phyloP scores from a whole-genome alignment of 2,329 filamentous ascomycete genomes.

The Pyrenochaeta sp. region DNA sequence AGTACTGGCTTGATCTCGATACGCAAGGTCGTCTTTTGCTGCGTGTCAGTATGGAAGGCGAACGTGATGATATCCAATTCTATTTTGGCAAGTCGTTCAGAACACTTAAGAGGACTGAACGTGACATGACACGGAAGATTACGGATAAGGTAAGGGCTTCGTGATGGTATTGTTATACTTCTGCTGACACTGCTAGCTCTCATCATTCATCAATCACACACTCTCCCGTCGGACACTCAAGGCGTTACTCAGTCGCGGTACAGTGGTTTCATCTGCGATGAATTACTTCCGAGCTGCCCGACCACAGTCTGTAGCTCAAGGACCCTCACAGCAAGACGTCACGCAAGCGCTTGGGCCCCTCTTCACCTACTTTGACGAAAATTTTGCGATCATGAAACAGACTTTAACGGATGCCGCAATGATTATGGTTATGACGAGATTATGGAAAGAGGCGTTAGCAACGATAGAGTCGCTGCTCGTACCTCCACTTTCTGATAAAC shows the following conservation, averaged over 20 bases:
- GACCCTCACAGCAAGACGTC: constrained; percentile 75
- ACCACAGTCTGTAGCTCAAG: constrained; percentile 58
- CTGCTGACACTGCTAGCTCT: constrained; percentile 67
- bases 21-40: constrained; percentile 90
- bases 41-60: constrained; percentile 97
- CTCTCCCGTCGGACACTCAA: constrained; percentile 84
- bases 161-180: not conserved
- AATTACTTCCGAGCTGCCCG: constrained; percentile 66
- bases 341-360: constrained; percentile 83
- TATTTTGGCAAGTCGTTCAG: constrained; percentile 98
- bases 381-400: constrained; percentile 98
- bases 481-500: constrained; percentile 93
- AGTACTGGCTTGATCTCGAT: constrained; percentile 98
- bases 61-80: constrained; percentile 97
- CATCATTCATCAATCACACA: constrained; percentile 89
- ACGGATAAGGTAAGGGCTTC: constrained; percentile 82
- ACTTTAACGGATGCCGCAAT: constrained; percentile 95
- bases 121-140: constrained; percentile 97
- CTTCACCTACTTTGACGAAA: constrained; percentile 96
- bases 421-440: constrained; percentile 95
- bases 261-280: constrained; percentile 76
- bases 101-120: constrained; percentile 91
- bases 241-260: constrained; percentile 75
- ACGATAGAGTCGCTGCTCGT: constrained; percentile 91
- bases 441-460: constrained; percentile 97